These are phyloP conservation scores for Fusarium sublunatum DNA, from an alignment of 2,329 filamentous ascomycete genomes.

Conservation along the genomic window DNA sequence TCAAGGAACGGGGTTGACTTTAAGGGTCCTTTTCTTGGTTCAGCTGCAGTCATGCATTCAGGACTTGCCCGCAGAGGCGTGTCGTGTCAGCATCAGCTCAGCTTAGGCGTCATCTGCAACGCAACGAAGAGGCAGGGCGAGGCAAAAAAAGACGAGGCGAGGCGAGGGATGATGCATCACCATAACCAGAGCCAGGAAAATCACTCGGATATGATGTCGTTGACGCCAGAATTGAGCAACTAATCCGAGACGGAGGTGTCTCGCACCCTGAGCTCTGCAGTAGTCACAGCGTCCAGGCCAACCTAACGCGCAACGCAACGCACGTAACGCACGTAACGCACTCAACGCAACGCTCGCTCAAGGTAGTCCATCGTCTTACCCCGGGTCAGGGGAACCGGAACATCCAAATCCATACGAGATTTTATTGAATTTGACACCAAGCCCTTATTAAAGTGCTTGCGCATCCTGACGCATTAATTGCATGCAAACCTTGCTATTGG, in stretches of 20 bases:
- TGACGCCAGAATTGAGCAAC: slow-evolving; percentile 36
- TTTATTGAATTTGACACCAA: slow-evolving; percentile 17
- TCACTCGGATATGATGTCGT: slow-evolving; percentile 22
- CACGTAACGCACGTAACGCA: slow-evolving; percentile 12
- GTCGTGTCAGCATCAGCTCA: slow-evolving; percentile 31
- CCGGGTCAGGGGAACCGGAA: slow-evolving; percentile 17
- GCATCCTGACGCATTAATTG: slow-evolving; percentile 30
- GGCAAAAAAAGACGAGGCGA: background rate
- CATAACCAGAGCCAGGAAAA: slow-evolving; percentile 25
- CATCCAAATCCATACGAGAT: slow-evolving; percentile 14
- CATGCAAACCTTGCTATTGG: slow-evolving; percentile 20
- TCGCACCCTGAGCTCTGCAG: slow-evolving; percentile 37
- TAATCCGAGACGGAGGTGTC: slow-evolving; percentile 37
- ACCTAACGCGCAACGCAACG: slow-evolving; percentile 24
- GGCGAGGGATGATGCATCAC: slow-evolving; percentile 39
- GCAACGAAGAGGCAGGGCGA: slow-evolving; percentile 34
- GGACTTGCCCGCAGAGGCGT: background rate
- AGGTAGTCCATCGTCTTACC: background rate
- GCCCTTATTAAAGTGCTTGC: slow-evolving; percentile 41
- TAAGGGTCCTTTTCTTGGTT: slow-evolving; percentile 34
- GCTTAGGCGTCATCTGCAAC: slow-evolving; percentile 30
- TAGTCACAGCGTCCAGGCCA: slow-evolving; percentile 14
- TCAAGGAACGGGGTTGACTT: slow-evolving; percentile 36
- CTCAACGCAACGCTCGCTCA: slow-evolving; percentile 3
- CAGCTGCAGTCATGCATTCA: slow-evolving; percentile 16